A percentile compares a stretch with the other conserved stretches of the same genome.
phyloP scores from a whole-genome alignment of 805 yeast species.

The Yarrowia sp. region DNA sequence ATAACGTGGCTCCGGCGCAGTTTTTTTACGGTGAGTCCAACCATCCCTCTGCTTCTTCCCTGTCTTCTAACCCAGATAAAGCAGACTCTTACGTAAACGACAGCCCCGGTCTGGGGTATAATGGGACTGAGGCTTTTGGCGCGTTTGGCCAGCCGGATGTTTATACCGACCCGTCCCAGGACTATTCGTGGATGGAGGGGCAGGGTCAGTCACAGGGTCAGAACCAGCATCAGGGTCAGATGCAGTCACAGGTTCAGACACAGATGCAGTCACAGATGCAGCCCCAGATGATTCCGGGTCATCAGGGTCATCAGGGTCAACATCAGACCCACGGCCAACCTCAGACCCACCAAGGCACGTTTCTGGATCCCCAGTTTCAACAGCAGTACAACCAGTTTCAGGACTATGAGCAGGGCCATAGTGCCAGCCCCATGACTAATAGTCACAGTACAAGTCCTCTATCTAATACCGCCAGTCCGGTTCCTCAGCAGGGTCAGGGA shows the following conservation, averaged over 20 bases:
- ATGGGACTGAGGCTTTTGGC: background rate
- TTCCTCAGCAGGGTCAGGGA: background rate
- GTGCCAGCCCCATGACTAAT: background rate
- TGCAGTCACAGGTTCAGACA: too few relatives aligned
- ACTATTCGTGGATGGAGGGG: constrained; percentile 3
- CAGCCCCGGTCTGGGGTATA: background rate
- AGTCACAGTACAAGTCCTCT: background rate
- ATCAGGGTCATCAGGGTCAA: background rate
- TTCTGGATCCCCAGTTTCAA: background rate
- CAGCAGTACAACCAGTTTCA: background rate
- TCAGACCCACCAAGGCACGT: background rate
- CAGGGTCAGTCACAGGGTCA: background rate
- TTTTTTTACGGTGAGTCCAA: background rate
- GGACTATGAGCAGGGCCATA: background rate
- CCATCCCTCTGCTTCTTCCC: background rate
- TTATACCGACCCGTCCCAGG: background rate
- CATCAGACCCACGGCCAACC: background rate
- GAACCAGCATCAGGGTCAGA: too few relatives aligned
- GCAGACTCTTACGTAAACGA: background rate
- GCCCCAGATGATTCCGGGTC: too few relatives aligned
- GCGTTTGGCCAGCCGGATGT: background rate
- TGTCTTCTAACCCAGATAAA: background rate
- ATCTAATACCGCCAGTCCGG: background rate
- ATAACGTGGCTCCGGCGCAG: background rate
- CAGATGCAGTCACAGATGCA: too few relatives aligned